phyloP scores from a whole-genome alignment of 1,284 basidiomycete genomes.

The Papiliotrema flavescens region DNA sequence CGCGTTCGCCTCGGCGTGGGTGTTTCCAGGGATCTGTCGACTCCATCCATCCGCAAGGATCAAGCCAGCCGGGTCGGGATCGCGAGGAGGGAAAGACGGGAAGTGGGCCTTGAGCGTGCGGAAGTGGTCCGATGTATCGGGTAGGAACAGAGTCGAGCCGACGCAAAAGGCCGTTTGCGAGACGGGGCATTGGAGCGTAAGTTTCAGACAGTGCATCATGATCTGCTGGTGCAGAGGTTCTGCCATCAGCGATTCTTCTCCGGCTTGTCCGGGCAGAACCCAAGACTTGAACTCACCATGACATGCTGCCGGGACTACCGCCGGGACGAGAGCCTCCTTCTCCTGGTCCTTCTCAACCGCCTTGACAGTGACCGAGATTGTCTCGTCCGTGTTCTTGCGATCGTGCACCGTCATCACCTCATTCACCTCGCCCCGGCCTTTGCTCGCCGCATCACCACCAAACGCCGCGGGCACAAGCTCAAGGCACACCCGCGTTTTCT shows the following conservation, averaged over 20 bases:
- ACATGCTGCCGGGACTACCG: neutral
- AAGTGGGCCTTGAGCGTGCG: constrained; percentile 33
- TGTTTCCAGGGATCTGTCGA: constrained; percentile 89
- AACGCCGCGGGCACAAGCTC: constrained; percentile 16
- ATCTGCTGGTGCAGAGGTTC: constrained; percentile 41
- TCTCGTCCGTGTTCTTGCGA: constrained; percentile 46
- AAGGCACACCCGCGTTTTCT: constrained; percentile 42
- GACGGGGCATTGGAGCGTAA: constrained; percentile 42
- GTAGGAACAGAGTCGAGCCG: constrained; percentile 73
- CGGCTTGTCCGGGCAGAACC: neutral
- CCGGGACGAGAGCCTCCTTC: neutral
- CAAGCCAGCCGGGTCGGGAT: constrained; percentile 22
- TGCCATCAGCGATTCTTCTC: constrained; percentile 1
- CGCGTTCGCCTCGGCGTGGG: constrained; percentile 96
- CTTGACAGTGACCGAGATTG: constrained; percentile 19
- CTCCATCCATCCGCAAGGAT: constrained; percentile 82
- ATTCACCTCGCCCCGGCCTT: neutral
- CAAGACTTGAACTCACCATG: neutral
- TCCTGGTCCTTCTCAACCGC: neutral
- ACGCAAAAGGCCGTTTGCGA: constrained; percentile 86
- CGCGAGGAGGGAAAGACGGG: constrained; percentile 19
- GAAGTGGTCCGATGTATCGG: constrained; percentile 45
- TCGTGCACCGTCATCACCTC: constrained; percentile 36
- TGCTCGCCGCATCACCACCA: neutral
- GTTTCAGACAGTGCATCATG: constrained; percentile 43